Evolutionary conservation across 306 rosid species (phyloP).

Genomic region (Cucurbita argyrosperma): DNA sequence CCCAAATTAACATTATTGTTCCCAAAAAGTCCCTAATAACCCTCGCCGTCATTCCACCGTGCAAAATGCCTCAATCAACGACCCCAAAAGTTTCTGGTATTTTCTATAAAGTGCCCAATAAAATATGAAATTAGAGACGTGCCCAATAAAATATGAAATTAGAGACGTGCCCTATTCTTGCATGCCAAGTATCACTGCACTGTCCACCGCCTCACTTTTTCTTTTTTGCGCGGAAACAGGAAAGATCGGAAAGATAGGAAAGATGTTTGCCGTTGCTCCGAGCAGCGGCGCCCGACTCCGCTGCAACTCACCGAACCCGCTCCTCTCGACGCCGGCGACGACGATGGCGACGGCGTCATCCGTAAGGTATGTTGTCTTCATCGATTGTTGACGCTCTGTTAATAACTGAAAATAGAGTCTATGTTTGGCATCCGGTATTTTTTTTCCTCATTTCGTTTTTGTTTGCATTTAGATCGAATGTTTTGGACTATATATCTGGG

Average conservation of each 20-base stretch:
- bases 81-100: background rate
- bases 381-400: background rate
- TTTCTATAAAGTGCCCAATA: background rate
- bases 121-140: background rate
- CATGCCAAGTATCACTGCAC: slow-evolving; percentile 1
- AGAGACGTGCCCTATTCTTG: background rate
- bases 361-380: background rate
- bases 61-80: background rate
- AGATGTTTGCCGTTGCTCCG: background rate
- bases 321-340: background rate
- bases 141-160: background rate
- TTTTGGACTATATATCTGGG: background rate
- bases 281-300: background rate
- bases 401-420: background rate
- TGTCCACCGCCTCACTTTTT: background rate
- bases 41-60: no score
- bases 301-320: background rate
- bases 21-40: no score
- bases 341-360: background rate
- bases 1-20: no score
- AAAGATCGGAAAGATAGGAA: background rate
- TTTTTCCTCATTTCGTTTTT: background rate
- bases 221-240: background rate
- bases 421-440: background rate
- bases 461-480: background rate